Evolutionary conservation across 1,139 yeast species (phyloP), one percentile per base, ranked within the genome.

Genomic region (Pichia cactophila): DNA sequence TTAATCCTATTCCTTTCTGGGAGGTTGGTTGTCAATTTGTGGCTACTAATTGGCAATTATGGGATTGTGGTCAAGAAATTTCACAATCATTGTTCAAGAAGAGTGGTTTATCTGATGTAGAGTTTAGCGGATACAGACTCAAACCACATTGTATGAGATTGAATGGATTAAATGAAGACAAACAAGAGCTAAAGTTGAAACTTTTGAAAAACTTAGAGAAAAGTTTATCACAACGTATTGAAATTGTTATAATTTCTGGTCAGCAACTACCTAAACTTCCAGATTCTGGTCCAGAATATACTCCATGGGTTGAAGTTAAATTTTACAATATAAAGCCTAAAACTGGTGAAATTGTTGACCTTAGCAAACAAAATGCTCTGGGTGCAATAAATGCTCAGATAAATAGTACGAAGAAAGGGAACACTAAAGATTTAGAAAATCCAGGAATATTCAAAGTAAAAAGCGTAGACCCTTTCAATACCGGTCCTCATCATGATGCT

Each of bases 11-110:
- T 5, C 68, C 67, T 0, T 88, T 79, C 60, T 92, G 99, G 98
- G 72, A 73, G 44, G 72, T 77, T 47, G 99, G 99, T 0, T 83
- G 77, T 5, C 98, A 92, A 62, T 79, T 94, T 89, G 97, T 87
- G 4, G 97, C 98, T 0, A 82, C 96, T 1, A 92, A 92, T 62
- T 94, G 97, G 97, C 98, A 92, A 66, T 85, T 95, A 0, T 84
- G 80, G 63, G 98, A 92, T 61, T 56, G 80, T 26, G 97, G 97
- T 0, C 92, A 89, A 63, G 96, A 88, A 61, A 62, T 92, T n/a
- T 90, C 89, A 63, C 86, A 86, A 57, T 87, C 97, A 0, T 70
- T 90, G 73, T 92, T 92, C 65, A 72, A 78, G 43, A 40, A 48
- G 39, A 23, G 36, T 14, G 43, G 47, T 2, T 42, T 16, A 16